Evolutionary conservation across 139 green algal species (phyloP).

Genomic region (Penium margaritaceum): DNA sequence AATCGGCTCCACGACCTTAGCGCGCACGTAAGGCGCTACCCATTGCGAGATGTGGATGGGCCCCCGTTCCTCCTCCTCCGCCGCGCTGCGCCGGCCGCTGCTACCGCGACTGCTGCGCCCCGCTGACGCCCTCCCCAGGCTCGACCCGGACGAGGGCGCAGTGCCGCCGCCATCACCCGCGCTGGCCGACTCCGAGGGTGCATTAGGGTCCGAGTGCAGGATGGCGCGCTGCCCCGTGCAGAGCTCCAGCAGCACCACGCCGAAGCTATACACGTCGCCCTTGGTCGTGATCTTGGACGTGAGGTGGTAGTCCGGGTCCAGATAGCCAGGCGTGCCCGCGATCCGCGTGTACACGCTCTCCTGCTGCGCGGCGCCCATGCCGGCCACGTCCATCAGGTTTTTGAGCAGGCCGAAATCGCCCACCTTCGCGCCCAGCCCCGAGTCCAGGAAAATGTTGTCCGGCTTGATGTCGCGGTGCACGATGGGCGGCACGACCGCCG

Average conservation of each 20-base stretch:
- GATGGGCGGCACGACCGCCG: conserved; percentile 9
- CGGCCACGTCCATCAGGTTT: neutral
- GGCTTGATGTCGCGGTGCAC: conserved; percentile 31
- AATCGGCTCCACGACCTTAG: conserved; percentile 6
- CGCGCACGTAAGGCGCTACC: conserved; percentile 5
- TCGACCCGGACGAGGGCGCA: too few species aligned
- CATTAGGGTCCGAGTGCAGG: too few species aligned
- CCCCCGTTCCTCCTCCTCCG: too few species aligned
- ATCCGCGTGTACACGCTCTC: neutral
- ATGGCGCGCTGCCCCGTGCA: neutral
- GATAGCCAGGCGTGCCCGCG: conserved; percentile 6
- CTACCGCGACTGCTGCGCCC: too few species aligned
- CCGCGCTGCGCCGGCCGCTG: too few species aligned
- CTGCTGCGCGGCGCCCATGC: neutral
- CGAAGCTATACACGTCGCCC: conserved; percentile 15
- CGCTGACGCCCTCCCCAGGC: too few species aligned
- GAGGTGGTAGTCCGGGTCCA: conserved; percentile 17
- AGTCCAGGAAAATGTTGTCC: conserved; percentile 30
- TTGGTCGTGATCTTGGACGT: conserved; percentile 10
- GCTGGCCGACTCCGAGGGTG: too few species aligned
- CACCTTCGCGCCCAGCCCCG: conserved; percentile 19
- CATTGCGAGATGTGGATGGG: conserved; percentile 14
- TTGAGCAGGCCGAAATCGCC: conserved; percentile 15
- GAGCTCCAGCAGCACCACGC: neutral
- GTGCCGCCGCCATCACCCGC: too few species aligned